phyloP scores from a whole-genome alignment of 1,284 basidiomycete species.

The Crucibulum cyathiforme region DNA sequence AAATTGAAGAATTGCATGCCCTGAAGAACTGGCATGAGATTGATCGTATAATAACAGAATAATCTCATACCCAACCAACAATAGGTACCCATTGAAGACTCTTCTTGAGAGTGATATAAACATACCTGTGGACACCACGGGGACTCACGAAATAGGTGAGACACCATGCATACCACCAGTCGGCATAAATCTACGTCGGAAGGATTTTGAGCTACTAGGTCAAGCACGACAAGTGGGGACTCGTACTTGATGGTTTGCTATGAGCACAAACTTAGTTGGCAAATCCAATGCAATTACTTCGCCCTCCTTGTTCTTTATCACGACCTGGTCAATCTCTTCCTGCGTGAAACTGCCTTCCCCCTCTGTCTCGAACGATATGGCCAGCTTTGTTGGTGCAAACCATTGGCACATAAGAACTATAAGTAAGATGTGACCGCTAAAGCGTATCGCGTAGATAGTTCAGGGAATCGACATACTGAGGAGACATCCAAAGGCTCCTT shows the following conservation, averaged over 20 bases:
- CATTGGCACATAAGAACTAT: slow-evolving; percentile 79
- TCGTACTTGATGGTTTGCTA: slow-evolving; percentile 82
- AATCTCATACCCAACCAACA: slow-evolving; percentile 78
- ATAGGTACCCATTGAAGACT: slow-evolving; percentile 88
- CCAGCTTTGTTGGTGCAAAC: slow-evolving; percentile 81
- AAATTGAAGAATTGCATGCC: slow-evolving; percentile 94
- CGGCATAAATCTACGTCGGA: slow-evolving; percentile 69
- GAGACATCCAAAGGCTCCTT: slow-evolving; percentile 80
- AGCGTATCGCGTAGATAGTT: neutral
- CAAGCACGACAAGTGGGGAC: neutral
- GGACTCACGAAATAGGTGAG: slow-evolving; percentile 79
- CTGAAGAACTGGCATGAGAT: slow-evolving; percentile 41
- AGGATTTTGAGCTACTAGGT: no score
- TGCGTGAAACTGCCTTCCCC: slow-evolving; percentile 66
- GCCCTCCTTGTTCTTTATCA: slow-evolving; percentile 64
- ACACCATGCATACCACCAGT: slow-evolving; percentile 95
- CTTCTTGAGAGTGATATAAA: slow-evolving; percentile 91
- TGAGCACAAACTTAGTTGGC: slow-evolving; percentile 78
- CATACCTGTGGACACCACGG: slow-evolving; percentile 64
- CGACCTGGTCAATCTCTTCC: slow-evolving; percentile 61
- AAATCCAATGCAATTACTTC: slow-evolving; percentile 67
- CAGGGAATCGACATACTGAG: slow-evolving; percentile 57
- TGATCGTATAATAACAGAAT: slow-evolving; percentile 3
- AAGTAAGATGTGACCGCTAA: slow-evolving; percentile 10
- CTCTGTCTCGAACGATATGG: slow-evolving; percentile 76